Percentiles rank a stretch among this genome's conserved stretches.
Conservation (phyloP, 2,329 filamentous ascomycete genomes). For the Colletotrichum orbiculare region DNA sequence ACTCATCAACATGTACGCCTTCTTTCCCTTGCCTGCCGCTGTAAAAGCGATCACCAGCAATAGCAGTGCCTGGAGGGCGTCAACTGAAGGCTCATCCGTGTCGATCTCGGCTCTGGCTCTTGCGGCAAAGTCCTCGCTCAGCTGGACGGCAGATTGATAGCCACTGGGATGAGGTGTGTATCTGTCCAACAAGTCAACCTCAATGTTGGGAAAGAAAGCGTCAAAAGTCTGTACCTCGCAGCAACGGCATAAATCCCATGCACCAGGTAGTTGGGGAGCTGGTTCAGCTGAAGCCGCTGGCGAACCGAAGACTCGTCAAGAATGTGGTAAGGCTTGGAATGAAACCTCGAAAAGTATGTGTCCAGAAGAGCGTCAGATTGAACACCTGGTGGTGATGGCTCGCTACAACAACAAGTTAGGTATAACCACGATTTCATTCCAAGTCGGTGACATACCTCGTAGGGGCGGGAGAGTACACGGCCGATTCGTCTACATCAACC, state of each 20-base stretch:
- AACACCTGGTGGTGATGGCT: slow-evolving; percentile 56
- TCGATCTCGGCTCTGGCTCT: slow-evolving; percentile 78
- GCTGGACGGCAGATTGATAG: slow-evolving; percentile 73
- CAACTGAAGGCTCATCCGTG: slow-evolving; percentile 83
- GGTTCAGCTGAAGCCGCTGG: slow-evolving; percentile 76
- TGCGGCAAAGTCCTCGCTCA: slow-evolving; percentile 79
- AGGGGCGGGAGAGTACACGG: slow-evolving; percentile 55
- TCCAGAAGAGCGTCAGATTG: slow-evolving; percentile 75
- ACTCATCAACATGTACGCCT: slow-evolving; percentile 88
- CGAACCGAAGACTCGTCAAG: slow-evolving; percentile 81
- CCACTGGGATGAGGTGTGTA: slow-evolving; percentile 76
- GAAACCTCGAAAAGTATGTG: slow-evolving; percentile 82
- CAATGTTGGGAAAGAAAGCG: background rate
- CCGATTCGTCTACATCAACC: slow-evolving; percentile 50
- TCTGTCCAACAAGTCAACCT: slow-evolving; percentile 55
- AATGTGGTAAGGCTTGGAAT: slow-evolving; percentile 85
- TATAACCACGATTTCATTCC: background rate
- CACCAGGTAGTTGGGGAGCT: slow-evolving; percentile 67
- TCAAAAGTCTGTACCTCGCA: slow-evolving; percentile 61
- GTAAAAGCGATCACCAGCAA: slow-evolving; percentile 81
- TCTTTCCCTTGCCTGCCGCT: slow-evolving; percentile 83
- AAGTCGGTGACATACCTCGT: slow-evolving; percentile 45
- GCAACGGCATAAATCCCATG: slow-evolving; percentile 71
- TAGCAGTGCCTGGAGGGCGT: slow-evolving; percentile 79
- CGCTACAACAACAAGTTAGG: slow-evolving; percentile 47